Conservation (phyloP, 139 green algal genomes). For the Volvox africanus region DNA sequence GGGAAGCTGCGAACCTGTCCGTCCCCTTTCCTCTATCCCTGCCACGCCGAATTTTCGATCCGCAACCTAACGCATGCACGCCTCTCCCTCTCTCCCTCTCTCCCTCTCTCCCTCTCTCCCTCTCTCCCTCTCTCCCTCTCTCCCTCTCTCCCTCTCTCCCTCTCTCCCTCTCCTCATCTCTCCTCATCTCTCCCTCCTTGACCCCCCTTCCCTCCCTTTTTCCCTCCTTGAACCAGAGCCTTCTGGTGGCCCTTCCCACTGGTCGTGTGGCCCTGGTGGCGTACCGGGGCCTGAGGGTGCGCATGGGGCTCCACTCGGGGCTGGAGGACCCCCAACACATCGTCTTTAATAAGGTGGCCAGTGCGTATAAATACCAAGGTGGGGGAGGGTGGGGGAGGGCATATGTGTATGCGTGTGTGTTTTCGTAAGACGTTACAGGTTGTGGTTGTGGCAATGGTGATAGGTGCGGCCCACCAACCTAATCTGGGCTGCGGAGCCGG, state of each 20-base stretch:
- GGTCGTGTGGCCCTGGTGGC: constrained; percentile 4
- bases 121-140: background rate
- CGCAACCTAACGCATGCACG: no score
- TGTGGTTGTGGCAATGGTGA: no score
- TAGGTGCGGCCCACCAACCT: no score
- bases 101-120: background rate
- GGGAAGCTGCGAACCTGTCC: no score
- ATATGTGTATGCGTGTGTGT: no score
- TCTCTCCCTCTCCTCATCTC: background rate
- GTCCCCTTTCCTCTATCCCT: no score
- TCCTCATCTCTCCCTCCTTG: background rate
- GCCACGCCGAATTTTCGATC: no score
- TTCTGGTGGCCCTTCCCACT: background rate
- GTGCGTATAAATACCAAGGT: constrained; percentile 51
- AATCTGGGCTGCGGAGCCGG: no score
- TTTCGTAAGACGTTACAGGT: no score
- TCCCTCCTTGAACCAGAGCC: background rate
- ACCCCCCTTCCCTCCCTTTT: no score
- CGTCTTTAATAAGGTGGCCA: constrained; percentile 44
- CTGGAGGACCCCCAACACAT: constrained; percentile 14
- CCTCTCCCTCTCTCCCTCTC: no score
- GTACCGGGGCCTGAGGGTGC: constrained; percentile 47
- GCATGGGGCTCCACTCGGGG: constrained; percentile 51
- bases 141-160: background rate
- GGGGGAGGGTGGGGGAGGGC: no score